These are phyloP conservation scores for Ceratobasidium papillatum DNA, from an alignment of 1,284 basidiomycete genomes.

Conservation along the genomic window DNA sequence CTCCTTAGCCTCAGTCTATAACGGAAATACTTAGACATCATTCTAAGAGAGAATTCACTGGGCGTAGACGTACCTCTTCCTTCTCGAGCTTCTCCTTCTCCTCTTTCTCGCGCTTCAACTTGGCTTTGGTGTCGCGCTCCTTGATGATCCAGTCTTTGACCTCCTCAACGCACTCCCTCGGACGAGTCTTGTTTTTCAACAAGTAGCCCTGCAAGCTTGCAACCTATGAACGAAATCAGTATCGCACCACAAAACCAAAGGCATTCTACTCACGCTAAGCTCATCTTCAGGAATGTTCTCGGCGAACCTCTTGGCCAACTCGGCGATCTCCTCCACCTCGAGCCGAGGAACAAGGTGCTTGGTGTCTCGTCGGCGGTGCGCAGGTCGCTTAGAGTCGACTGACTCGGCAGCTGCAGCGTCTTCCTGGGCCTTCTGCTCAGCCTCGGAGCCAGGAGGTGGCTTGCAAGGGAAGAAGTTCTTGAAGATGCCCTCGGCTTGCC, in stretches of 20 bases:
- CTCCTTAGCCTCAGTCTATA: conserved; percentile 64
- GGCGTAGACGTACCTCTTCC: conserved; percentile 43
- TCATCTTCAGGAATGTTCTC: conserved; percentile 81
- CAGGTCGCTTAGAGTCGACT: conserved; percentile 39
- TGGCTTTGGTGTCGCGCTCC: conserved; percentile 81
- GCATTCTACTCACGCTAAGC: conserved; percentile 68
- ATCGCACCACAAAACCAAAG: neutral
- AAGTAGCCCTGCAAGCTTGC: conserved; percentile 85
- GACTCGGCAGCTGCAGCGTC: conserved; percentile 57
- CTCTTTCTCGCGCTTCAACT: conserved; percentile 84
- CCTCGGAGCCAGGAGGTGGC: conserved; percentile 51
- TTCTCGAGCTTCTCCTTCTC: conserved; percentile 56
- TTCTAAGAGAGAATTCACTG: conserved; percentile 6
- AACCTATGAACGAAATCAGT: conserved; percentile 59
- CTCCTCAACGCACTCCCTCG: conserved; percentile 80
- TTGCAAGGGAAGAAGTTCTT: conserved; percentile 85
- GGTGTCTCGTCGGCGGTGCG: conserved; percentile 31
- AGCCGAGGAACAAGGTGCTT: conserved; percentile 65
- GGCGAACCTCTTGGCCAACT: conserved; percentile 78
- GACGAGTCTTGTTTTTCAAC: conserved; percentile 81
- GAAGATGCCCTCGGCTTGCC: conserved; percentile 87
- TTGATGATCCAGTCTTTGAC: conserved; percentile 66
- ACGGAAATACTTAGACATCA: conserved; percentile 49
- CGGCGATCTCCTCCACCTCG: conserved; percentile 73
- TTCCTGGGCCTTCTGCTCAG: conserved; percentile 49